Conservation (phyloP, 2,329 filamentous ascomycete genomes). For the Diplodia sapinea region DNA sequence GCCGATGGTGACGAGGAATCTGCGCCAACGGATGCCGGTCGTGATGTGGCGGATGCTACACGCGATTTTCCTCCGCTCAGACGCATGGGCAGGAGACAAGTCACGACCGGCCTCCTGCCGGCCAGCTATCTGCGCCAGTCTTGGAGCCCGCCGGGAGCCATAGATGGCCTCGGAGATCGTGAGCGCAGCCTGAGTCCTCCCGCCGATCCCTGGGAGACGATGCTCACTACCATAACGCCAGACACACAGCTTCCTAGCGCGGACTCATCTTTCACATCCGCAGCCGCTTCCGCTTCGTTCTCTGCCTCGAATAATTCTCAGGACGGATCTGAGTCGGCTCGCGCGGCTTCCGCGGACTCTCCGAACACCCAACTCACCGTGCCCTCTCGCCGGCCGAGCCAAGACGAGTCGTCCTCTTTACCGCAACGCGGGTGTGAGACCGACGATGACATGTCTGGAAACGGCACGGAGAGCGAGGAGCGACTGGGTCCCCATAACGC, state of each 20-base stretch:
- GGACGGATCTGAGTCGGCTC: slow-evolving; percentile 16
- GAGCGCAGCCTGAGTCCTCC: slow-evolving; percentile 81
- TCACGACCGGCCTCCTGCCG: slow-evolving; percentile 45
- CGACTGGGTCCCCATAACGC: neutral
- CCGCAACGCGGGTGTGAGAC: slow-evolving; percentile 57
- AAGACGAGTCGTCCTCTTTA: slow-evolving; percentile 51
- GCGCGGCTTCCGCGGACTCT: slow-evolving; percentile 40
- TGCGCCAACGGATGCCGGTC: slow-evolving; percentile 31
- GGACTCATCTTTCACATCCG: slow-evolving; percentile 81
- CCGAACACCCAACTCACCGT: slow-evolving; percentile 48
- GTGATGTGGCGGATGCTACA: slow-evolving; percentile 33
- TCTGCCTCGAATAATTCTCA: slow-evolving; percentile 30
- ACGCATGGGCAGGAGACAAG: slow-evolving; percentile 47
- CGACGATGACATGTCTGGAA: slow-evolving; percentile 40
- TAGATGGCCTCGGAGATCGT: slow-evolving; percentile 83
- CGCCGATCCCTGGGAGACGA: slow-evolving; percentile 75
- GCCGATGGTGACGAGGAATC: slow-evolving; percentile 35
- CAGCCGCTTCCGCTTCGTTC: slow-evolving; percentile 60
- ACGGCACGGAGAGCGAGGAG: slow-evolving; percentile 14
- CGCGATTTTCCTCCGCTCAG: slow-evolving; percentile 45
- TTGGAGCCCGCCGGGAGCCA: slow-evolving; percentile 43
- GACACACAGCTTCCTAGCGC: slow-evolving; percentile 81
- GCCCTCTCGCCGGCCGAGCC: slow-evolving; percentile 48
- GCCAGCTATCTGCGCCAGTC: slow-evolving; percentile 47
- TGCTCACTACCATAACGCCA: slow-evolving; percentile 79